These are phyloP conservation scores for Globisporangium mamillatum DNA, from an alignment of 352 stramenopile species.

Conservation along the genomic window DNA sequence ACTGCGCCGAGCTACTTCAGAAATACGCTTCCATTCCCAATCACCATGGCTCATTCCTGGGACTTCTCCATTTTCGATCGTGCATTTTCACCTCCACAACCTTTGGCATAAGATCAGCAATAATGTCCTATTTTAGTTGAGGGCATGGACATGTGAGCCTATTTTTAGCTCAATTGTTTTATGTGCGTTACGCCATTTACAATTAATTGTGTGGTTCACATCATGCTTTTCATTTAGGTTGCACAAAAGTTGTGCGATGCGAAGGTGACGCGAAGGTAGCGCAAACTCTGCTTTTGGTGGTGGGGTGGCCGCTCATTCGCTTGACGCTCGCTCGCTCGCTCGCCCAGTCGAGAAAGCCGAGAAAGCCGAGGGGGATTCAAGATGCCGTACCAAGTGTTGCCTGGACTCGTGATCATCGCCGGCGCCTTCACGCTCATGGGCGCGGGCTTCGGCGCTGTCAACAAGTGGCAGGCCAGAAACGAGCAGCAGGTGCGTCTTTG, in stretches of 20 bases:
- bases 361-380: slow-evolving; percentile 14
- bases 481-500: slow-evolving; percentile 58
- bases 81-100: no score
- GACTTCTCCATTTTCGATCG: no score
- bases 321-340: background rate
- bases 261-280: background rate
- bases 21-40: background rate
- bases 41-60: background rate
- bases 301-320: slow-evolving; percentile 5
- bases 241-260: background rate
- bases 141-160: background rate
- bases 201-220: background rate
- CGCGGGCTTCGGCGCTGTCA: slow-evolving; percentile 63
- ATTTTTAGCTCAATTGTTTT: background rate
- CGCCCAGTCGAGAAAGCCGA: slow-evolving; percentile 9
- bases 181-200: background rate
- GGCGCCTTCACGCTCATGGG: slow-evolving; percentile 79
- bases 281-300: slow-evolving; percentile 16
- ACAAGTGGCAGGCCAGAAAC: slow-evolving; percentile 68
- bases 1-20: background rate
- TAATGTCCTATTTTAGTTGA: background rate
- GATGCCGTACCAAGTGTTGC: slow-evolving; percentile 87
- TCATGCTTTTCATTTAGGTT: background rate
- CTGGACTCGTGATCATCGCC: slow-evolving; percentile 73
- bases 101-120: background rate